Evolutionary conservation across 2,329 filamentous ascomycete species (phyloP), one percentile per base, ranked within the genome.

Genomic region (Hypoxylon sp.): DNA sequence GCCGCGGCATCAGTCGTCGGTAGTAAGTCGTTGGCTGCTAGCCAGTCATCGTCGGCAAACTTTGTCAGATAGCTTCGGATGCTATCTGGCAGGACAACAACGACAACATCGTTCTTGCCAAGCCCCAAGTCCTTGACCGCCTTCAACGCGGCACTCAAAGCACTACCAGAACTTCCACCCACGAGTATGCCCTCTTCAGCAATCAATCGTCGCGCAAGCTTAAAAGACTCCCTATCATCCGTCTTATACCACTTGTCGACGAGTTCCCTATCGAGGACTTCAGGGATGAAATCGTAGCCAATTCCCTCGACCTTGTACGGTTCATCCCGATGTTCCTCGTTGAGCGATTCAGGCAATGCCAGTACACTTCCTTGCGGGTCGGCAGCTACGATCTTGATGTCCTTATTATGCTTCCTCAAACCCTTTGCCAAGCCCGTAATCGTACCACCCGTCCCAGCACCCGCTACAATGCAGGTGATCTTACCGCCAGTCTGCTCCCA

Each of bases 211-310:
- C 97, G 88, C n/a, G 96, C 93, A 77, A 93, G 95, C 79, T 90
- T 86, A 83, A 99, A 99, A 2, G 95, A 95, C 79, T 97, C 92
- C 68, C 89, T 88, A 78, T 99, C 96, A 69, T 95, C 93, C 2
- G 96, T 99, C 89, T 99, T 99, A 85, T 98, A 98, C 96, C 96
- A 99, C 78, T 91, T 92, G 80, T 98, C 93, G 31, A 99, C 92
- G 4, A 88, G 80, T 30, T 90, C 82, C 77, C 91, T 93, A 73
- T 96, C 90, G 61, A 99, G 85, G 4, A 99, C 97, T 25, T 98
- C 93, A 6, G 97, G 96, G 66, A 99, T 92, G 80, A 99, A 99
- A 80, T 99, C 96, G 80, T 99, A 99, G 20, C 96, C 96, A 76
- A 99, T 99, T 48, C 96, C 96, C 83, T 99, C 96, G 0, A 99